A percentile compares a stretch with the other conserved stretches of the same genome.
phyloP scores from a whole-genome alignment of 352 stramenopile species.

The Pythium phragmitis region DNA sequence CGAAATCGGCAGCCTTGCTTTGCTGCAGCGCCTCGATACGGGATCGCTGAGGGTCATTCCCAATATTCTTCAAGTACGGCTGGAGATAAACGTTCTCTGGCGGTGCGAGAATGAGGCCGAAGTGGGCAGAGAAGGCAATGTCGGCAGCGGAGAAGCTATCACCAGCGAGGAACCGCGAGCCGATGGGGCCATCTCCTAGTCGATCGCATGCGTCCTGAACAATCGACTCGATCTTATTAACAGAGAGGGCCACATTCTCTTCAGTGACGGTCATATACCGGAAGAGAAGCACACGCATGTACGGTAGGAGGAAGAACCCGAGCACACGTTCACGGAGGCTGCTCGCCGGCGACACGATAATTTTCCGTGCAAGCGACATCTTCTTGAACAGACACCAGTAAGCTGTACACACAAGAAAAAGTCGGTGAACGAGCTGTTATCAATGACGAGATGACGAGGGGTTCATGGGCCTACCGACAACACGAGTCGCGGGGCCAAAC shows the following conservation, averaged over 20 bases:
- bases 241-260: constrained; percentile 22
- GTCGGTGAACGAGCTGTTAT: neutral
- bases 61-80: constrained; percentile 29
- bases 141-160: constrained; percentile 47
- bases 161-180: constrained; percentile 39
- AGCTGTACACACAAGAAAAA: constrained; percentile 21
- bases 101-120: constrained; percentile 39
- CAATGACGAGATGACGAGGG: neutral
- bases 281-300: constrained; percentile 33
- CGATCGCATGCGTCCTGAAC: constrained; percentile 5
- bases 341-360: constrained; percentile 26
- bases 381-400: constrained; percentile 41
- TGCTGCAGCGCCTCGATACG: constrained; percentile 32
- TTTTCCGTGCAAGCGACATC: constrained; percentile 11
- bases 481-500: constrained; percentile 36
- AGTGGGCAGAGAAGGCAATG: constrained; percentile 53
- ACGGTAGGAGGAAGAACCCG: constrained; percentile 24
- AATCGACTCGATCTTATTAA: constrained; percentile 31
- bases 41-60: constrained; percentile 29
- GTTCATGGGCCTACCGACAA: constrained; percentile 22
- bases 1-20: constrained; percentile 45
- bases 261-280: constrained; percentile 38
- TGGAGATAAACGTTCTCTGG: constrained; percentile 40
- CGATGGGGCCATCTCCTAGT: constrained; percentile 41
- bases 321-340: constrained; percentile 29